Evolutionary conservation across 2,329 filamentous ascomycete species (phyloP).

Genomic region (Diaporthe destruens): DNA sequence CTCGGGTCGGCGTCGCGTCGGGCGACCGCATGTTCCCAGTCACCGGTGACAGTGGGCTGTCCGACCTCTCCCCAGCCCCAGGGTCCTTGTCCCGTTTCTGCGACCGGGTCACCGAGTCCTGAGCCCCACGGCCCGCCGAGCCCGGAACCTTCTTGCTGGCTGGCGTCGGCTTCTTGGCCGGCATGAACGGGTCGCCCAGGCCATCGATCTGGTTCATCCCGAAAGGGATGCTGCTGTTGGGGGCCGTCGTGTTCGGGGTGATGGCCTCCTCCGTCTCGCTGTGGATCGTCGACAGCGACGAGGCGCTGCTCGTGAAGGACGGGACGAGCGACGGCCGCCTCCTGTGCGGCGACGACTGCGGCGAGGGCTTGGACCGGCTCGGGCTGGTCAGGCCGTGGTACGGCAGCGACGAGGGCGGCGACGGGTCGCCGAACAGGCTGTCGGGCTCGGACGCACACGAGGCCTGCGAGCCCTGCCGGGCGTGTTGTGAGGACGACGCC

Average conservation of each 20-base stretch:
- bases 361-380: conserved; percentile 47
- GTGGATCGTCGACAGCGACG: conserved; percentile 68
- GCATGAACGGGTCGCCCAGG: conserved; percentile 32
- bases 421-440: conserved; percentile 55
- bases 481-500: conserved; percentile 42
- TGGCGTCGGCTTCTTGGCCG: conserved; percentile 6
- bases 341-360: conserved; percentile 36
- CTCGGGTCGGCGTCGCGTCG: conserved; percentile 27
- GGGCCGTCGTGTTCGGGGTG: conserved; percentile 32
- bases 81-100: conserved; percentile 7
- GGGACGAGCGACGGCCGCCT: conserved; percentile 39
- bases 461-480: conserved; percentile 50
- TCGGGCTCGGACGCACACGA: conserved; percentile 55
- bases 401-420: conserved; percentile 53
- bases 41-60: conserved; percentile 37
- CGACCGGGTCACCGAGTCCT: conserved; percentile 3
- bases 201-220: conserved; percentile 35
- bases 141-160: neutral
- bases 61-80: neutral
- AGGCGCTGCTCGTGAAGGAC: conserved; percentile 59
- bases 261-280: conserved; percentile 61
- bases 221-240: conserved; percentile 33
- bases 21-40: conserved; percentile 38
- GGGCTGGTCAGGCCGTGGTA: conserved; percentile 58
- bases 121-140: conserved; percentile 5